Base-by-base conservation (phyloP, 805 yeast species). In the Hanseniaspora pseudoguilliermondii region DNA sequence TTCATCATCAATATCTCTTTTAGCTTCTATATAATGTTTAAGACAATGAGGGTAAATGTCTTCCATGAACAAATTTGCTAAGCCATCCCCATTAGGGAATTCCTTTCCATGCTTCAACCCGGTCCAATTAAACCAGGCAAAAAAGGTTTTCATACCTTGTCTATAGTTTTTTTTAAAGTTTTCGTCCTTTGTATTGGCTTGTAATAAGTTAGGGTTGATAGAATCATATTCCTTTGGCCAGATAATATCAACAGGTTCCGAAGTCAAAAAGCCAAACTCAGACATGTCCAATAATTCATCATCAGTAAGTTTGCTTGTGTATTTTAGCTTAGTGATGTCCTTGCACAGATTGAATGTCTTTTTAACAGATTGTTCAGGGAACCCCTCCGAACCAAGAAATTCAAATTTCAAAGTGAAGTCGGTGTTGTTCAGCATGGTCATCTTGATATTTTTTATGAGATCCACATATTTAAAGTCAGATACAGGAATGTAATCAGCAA, bases 101-200 rank as follows among this genome's bases (percentile, higher is more conserved):
- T 82, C 93, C 68, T 81, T 86, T 1, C 87, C 85, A 1, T 87
- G 84, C 60, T 82, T 83, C 38, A 70, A 66, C 0, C 95, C 95
- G 0, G 93, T 84, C 90, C 95, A 89, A 49, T 73, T 72, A 65
- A 89, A 90, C 83, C 90, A 90, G 6, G 88, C 83, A 68, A 91
- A 90, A 63, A 91, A 84, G 15, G 91, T 81, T 64, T 83, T 82
- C 88, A 83, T 83, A 5, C 90, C 90, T 20, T 73, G 64, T 57
- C 90, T 70, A 64, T 84, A 84, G 56, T 73, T 71, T 62, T 76
- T 80, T 66, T 83, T 83, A 44, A 80, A 82, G 21, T 75, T 78
- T n/a, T 70, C 34, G 74, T 72, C 41, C 73, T 71, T 43, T 71
- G 69, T 50, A 74, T 73, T 46, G 83, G 75, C 47, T 68, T 61